Percentiles rank a stretch among this genome's conserved stretches.
Evolutionary conservation across 805 yeast genomes (phyloP).

Genomic region (Kuraishia cidri): DNA sequence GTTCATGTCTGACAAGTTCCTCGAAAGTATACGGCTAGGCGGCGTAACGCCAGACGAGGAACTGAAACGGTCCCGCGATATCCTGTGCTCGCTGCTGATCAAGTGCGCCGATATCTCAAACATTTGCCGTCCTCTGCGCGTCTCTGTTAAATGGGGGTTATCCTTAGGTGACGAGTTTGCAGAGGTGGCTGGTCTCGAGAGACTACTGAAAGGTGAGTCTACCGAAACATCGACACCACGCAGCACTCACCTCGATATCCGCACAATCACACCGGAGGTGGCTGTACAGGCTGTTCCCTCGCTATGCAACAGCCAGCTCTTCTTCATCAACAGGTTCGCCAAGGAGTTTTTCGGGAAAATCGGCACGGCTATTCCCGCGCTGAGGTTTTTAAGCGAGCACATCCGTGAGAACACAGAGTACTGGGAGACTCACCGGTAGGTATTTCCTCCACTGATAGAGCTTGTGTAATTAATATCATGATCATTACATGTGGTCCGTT

Average conservation of each 20-base stretch:
- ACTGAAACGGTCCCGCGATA: slow-evolving; percentile 16
- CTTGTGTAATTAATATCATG: too few species aligned
- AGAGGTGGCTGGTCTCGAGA: slow-evolving; percentile 51
- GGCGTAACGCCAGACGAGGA: slow-evolving; percentile 7
- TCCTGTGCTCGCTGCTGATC: slow-evolving; percentile 61
- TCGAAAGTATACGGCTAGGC: slow-evolving; percentile 2
- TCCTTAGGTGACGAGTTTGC: slow-evolving; percentile 71
- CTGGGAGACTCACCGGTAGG: slow-evolving; percentile 41
- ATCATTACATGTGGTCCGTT: too few species aligned
- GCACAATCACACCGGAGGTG: slow-evolving; percentile 23
- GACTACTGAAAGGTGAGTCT: slow-evolving; percentile 8
- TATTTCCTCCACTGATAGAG: too few species aligned
- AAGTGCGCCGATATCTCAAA: slow-evolving; percentile 96
- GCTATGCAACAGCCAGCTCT: slow-evolving; percentile 67
- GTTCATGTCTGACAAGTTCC: slow-evolving; percentile 9
- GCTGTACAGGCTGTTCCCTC: slow-evolving; percentile 36
- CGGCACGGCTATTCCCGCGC: slow-evolving; percentile 49
- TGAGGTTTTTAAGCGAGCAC: slow-evolving; percentile 45
- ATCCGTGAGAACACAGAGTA: slow-evolving; percentile 42
- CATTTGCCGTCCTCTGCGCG: slow-evolving; percentile 70
- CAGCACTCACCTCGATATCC: slow-evolving; percentile 7
- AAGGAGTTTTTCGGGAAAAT: slow-evolving; percentile 63
- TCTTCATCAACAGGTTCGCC: slow-evolving; percentile 80
- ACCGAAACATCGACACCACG: background rate
- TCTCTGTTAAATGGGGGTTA: slow-evolving; percentile 82